Evolutionary conservation across 116 monocot species (phyloP).

Genomic region (Zostera marina): DNA sequence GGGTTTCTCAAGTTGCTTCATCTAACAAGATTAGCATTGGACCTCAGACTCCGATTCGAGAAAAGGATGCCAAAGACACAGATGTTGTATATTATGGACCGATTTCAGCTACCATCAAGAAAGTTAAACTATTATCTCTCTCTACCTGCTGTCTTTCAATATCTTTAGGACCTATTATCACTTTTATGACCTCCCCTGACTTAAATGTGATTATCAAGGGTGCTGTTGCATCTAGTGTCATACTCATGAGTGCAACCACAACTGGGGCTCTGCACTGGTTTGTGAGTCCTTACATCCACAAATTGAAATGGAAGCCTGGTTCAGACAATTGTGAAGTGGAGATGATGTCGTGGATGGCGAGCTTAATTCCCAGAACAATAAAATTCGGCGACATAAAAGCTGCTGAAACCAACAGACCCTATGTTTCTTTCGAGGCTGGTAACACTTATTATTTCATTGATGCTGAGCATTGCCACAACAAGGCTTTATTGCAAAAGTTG

Average conservation of each 20-base stretch:
- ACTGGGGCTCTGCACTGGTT: constrained; percentile 94
- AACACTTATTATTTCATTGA: constrained; percentile 72
- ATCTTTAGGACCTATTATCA: constrained; percentile 88
- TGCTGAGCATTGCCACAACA: constrained; percentile 55
- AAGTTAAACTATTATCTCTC: constrained; percentile 92
- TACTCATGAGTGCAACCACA: constrained; percentile 79
- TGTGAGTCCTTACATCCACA: constrained; percentile 92
- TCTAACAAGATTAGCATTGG: constrained; percentile 69
- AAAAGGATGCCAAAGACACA: constrained; percentile 25
- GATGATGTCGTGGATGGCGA: constrained; percentile 86
- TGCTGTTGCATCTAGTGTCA: constrained; percentile 74
- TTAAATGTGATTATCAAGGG: constrained; percentile 94
- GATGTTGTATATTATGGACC: constrained; percentile 60
- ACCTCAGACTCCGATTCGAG: constrained; percentile 20
- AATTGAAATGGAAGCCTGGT: constrained; percentile 81
- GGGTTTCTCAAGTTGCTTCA: constrained; percentile 9
- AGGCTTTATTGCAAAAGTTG: constrained; percentile 58
- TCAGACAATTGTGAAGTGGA: constrained; percentile 68
- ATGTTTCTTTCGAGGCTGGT: constrained; percentile 62
- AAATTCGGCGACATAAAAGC: constrained; percentile 62
- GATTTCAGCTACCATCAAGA: constrained; percentile 79
- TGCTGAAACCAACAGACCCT: constrained; percentile 70
- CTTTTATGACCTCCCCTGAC: constrained; percentile 93
- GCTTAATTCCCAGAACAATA: constrained; percentile 36
- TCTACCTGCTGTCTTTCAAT: constrained; percentile 96